Evolutionary conservation across 345 rosid genomes (phyloP).

Genomic region (Sonneratia caseolaris): DNA sequence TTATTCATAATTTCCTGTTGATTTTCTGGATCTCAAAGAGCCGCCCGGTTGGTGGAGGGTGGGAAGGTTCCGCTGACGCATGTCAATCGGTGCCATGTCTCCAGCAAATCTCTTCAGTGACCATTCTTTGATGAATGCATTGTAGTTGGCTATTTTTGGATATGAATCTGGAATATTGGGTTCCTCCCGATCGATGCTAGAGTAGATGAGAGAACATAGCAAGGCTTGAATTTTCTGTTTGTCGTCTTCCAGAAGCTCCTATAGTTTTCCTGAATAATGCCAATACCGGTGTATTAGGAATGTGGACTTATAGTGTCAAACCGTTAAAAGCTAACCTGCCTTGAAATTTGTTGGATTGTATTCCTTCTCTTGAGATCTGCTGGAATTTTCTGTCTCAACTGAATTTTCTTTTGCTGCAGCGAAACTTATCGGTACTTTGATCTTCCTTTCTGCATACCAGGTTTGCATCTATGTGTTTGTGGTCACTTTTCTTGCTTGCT

Average conservation of each 20-base stretch:
- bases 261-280: neutral
- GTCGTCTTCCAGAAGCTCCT: neutral
- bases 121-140: neutral
- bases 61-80: neutral
- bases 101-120: neutral
- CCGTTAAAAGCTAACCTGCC: neutral
- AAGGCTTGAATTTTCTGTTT: neutral
- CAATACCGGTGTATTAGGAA: neutral
- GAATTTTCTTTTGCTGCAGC: conserved; percentile 16
- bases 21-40: neutral
- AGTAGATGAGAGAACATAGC: neutral
- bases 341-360: neutral
- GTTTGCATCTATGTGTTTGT: conserved; percentile 14
- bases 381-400: conserved; percentile 1
- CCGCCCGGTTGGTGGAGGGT: too few relatives aligned
- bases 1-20: neutral
- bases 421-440: conserved; percentile 47
- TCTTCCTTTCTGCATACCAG: conserved; percentile 47
- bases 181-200: neutral
- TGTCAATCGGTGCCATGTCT: neutral
- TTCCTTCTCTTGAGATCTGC: neutral
- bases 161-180: neutral
- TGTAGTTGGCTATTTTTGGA: neutral
- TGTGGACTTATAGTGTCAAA: neutral
- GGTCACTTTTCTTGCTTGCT: neutral